Evolutionary conservation across 768 basidiomycete species (phyloP).

Genomic region (Cystobasidium tubakii): DNA sequence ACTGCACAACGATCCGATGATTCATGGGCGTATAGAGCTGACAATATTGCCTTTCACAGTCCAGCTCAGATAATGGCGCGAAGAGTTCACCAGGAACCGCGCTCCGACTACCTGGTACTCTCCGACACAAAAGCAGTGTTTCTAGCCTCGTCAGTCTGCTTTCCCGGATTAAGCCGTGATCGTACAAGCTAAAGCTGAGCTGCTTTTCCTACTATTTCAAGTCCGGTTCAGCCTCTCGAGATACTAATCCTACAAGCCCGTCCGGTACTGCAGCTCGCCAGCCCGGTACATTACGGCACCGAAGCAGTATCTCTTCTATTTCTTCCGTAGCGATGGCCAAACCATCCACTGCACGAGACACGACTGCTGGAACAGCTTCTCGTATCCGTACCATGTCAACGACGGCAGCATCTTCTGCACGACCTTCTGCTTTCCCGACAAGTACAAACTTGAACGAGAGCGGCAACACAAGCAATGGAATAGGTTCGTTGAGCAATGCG

Average conservation of each 20-base stretch:
- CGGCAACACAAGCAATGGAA: not conserved
- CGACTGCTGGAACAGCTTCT: not conserved
- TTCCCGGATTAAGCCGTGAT: too few relatives aligned
- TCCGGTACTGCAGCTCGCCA: not conserved
- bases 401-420: not conserved
- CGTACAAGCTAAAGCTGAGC: not conserved
- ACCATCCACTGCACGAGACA: not conserved
- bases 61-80: not conserved
- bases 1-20: not conserved
- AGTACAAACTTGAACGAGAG: not conserved
- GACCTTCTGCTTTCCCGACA: not conserved
- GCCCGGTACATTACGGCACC: not conserved
- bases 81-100: not conserved
- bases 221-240: not conserved
- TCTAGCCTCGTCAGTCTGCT: not conserved
- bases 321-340: not conserved
- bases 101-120: slow-evolving; percentile 7
- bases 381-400: not conserved
- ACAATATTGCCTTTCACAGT: not conserved
- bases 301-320: not conserved
- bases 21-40: too few relatives aligned
- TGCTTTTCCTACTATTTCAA: not conserved
- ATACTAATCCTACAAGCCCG: not conserved
- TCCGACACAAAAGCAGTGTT: not conserved
- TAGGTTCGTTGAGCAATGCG: not conserved